A percentile compares a stretch with the other conserved stretches of the same genome.
Evolutionary conservation across 257 asterid species (phyloP).

Genomic region (Linaria vulgaris): DNA sequence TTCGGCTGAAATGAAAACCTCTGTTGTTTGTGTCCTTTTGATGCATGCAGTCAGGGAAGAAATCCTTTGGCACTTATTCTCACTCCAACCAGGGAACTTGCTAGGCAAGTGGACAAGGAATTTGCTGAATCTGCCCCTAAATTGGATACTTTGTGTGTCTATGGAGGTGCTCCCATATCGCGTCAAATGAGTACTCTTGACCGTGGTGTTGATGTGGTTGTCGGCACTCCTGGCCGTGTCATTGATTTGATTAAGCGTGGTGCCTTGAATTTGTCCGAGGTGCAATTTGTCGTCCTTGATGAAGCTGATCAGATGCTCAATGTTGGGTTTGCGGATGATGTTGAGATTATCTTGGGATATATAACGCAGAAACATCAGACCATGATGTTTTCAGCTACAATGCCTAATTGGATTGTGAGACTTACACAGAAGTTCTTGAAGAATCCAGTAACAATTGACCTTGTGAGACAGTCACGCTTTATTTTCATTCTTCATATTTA

Average conservation of each 20-base stretch:
- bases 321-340: slow-evolving; percentile 94
- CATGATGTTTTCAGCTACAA: slow-evolving; percentile 97
- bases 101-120: slow-evolving; percentile 88
- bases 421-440: slow-evolving; percentile 79
- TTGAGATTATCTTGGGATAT: slow-evolving; percentile 76
- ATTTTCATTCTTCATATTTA: too few relatives aligned
- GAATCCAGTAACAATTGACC: slow-evolving; percentile 77
- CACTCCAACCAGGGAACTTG: slow-evolving; percentile 98
- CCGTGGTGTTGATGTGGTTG: slow-evolving; percentile 80
- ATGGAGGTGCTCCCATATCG: slow-evolving; percentile 82
- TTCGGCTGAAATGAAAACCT: background rate
- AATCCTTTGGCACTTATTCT: slow-evolving; percentile 72
- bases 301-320: slow-evolving; percentile 99
- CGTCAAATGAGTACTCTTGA: slow-evolving; percentile 84
- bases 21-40: background rate
- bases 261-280: slow-evolving; percentile 60
- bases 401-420: slow-evolving; percentile 90
- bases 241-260: slow-evolving; percentile 93
- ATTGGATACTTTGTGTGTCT: slow-evolving; percentile 79
- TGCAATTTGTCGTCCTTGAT: slow-evolving; percentile 82
- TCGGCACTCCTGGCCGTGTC: slow-evolving; percentile 93
- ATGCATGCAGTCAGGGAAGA: slow-evolving; percentile 65
- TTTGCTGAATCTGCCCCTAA: slow-evolving; percentile 71
- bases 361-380: slow-evolving; percentile 85
- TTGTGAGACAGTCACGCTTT: slow-evolving; percentile 47